Percentiles rank a stretch among this genome's conserved stretches.
These are phyloP conservation scores for Trapa incisa DNA, from an alignment of 345 rosid genomes.

Conservation along the genomic window DNA sequence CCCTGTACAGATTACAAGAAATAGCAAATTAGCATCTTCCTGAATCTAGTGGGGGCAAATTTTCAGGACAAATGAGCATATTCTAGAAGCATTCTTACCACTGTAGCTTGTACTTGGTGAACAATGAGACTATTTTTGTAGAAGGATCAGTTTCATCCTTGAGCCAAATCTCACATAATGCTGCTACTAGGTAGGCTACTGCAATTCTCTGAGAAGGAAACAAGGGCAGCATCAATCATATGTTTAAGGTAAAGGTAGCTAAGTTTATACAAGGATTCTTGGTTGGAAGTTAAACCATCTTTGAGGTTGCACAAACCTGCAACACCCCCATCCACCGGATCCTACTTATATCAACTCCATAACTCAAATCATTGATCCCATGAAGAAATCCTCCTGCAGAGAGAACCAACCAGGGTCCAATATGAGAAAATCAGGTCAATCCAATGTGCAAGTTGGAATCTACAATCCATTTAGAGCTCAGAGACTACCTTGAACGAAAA, in stretches of 20 bases:
- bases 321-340: constrained; percentile 71
- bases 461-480: background rate
- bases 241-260: background rate
- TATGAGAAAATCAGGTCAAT: background rate
- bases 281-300: no score
- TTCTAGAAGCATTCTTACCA: constrained; percentile 25
- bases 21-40: background rate
- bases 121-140: constrained; percentile 25
- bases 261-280: no score
- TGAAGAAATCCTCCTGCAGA: constrained; percentile 71
- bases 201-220: constrained; percentile 61
- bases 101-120: constrained; percentile 45
- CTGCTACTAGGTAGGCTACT: constrained; percentile 55
- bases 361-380: constrained; percentile 43
- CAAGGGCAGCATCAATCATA: background rate
- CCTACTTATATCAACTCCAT: constrained; percentile 45
- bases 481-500: constrained; percentile 63
- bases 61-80: background rate
- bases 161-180: constrained; percentile 80
- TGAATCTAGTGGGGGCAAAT: background rate
- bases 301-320: constrained; percentile 35
- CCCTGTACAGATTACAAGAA: constrained; percentile 25
- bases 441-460: background rate
- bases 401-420: background rate
- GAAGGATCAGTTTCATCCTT: constrained; percentile 32